phyloP scores from a whole-genome alignment of 495 filamentous ascomycete genomes.

The Aspergillus heteromorphus region DNA sequence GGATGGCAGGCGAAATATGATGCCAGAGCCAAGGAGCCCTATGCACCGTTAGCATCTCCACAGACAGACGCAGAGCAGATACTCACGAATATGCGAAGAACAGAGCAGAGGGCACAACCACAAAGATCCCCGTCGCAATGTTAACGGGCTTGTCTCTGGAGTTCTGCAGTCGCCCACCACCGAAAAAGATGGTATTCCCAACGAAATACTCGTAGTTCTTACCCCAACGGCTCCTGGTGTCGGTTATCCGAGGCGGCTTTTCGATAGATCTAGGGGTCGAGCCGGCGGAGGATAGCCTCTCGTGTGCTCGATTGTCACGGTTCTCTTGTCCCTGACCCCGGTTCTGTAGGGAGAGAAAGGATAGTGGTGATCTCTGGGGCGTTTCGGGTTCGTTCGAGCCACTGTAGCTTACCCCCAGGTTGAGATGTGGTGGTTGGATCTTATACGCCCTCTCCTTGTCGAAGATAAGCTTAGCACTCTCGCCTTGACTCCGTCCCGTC shows the following conservation, averaged over 20 bases:
- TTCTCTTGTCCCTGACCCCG: slow-evolving; percentile 38
- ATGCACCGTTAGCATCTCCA: slow-evolving; percentile 16
- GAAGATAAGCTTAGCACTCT: slow-evolving; percentile 70
- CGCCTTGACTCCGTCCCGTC: slow-evolving; percentile 59
- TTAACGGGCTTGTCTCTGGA: slow-evolving; percentile 87
- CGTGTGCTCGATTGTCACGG: slow-evolving; percentile 57
- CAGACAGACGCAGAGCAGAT: background rate
- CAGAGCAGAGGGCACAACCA: slow-evolving; percentile 68
- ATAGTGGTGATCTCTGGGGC: slow-evolving; percentile 62
- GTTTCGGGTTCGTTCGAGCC: slow-evolving; percentile 43
- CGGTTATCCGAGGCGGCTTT: slow-evolving; percentile 17
- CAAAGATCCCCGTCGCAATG: slow-evolving; percentile 73
- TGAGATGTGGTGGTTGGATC: slow-evolving; percentile 49
- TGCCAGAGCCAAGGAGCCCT: slow-evolving; percentile 83
- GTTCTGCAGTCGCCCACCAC: slow-evolving; percentile 81
- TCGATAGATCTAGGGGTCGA: slow-evolving; percentile 59
- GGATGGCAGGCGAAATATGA: slow-evolving; percentile 86
- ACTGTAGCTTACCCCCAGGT: slow-evolving; percentile 53
- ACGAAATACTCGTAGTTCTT: slow-evolving; percentile 87
- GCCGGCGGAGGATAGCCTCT: slow-evolving; percentile 68
- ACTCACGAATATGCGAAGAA: slow-evolving; percentile 80
- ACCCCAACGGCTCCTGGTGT: slow-evolving; percentile 40
- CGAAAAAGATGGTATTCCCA: slow-evolving; percentile 86
- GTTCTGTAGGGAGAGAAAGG: slow-evolving; percentile 59
- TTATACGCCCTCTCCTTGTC: slow-evolving; percentile 45